A percentile compares a stretch with the other conserved stretches of the same genome.
Evolutionary conservation across 2,329 filamentous ascomycete species (phyloP).

Genomic region (Trichoderma atrobrunneum): DNA sequence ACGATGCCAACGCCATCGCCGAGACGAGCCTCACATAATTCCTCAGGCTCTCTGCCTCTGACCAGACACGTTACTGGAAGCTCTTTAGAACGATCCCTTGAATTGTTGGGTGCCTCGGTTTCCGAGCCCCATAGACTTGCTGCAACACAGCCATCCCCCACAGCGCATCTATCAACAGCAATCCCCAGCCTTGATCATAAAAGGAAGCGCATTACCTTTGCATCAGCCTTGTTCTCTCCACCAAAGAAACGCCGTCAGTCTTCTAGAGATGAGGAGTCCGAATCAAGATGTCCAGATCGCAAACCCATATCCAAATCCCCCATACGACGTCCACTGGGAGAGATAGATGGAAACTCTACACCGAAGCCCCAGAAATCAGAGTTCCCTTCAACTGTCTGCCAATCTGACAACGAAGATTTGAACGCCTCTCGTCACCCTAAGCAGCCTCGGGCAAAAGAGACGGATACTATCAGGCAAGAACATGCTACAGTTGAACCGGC

Average conservation of each 20-base stretch:
- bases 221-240: not conserved
- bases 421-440: not conserved
- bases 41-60: conserved; percentile 21
- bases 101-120: not conserved
- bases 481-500: not conserved
- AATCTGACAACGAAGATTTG: not conserved
- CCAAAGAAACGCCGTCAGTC: conserved; percentile 25
- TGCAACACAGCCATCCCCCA: not conserved
- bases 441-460: not conserved
- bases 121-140: not conserved
- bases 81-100: not conserved
- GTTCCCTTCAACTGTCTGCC: not conserved
- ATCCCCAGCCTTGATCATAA: conserved; percentile 17
- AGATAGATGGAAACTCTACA: conserved; percentile 27
- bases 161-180: not conserved
- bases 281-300: not conserved
- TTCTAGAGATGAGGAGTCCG: not conserved
- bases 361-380: conserved; percentile 1
- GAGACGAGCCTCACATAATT: conserved; percentile 27
- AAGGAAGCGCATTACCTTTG: conserved; percentile 3
- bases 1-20: conserved; percentile 37
- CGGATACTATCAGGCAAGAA: too few relatives aligned
- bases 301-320: not conserved
- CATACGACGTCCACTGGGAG: conserved; percentile 24
- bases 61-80: not conserved